Evolutionary conservation across 352 stramenopile genomes (phyloP), one percentile per base, ranked within the genome.

Genomic region (Phytophthora sansomeana): DNA sequence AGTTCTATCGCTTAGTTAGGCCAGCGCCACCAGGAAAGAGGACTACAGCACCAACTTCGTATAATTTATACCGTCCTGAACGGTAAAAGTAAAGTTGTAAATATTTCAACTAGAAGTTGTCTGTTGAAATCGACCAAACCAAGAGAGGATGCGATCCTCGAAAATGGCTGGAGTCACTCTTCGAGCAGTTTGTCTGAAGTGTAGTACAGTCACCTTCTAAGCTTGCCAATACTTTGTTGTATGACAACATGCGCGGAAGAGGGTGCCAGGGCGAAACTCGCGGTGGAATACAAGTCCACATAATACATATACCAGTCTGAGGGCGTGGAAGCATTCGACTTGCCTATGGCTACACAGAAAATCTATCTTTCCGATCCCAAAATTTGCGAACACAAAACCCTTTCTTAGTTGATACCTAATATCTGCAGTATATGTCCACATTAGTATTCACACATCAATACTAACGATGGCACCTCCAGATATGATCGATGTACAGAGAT

Each of bases 21-120:
- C 30, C 3, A 46, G 51, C 43, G 70, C 64, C 77, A 75, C 52
- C 64, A 85, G 30, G 33, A 38, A 49, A 44, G 53, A 68, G 13
- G 69, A 74, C 53, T 83, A 79, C 51, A 78, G 57, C 54, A 78
- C 61, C 11, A 81, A 80, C 50, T 77, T 83, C 51, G 75, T 83
- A 28, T 78, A 63, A 43, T 32, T 14, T 38, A n/a, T n/a, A 5
- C 16, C 13, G 33, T 10, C 8, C 11, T 41, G 11, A 41, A 13
- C 36, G 19, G 36, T 42, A 42, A 9, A 42, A 6, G 13, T 19
- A 9, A 13, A 21, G 19, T 19, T 5, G 13, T 16, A 38, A 5
- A 10, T 38, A 4, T 10, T 36, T 13, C 32, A 13, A 36, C 8
- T 11, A 14, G 32, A 36, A 36, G 32, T 36, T 36, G 32, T 36